Conservation (phyloP, 352 stramenopile species). For the Globisporangium paddicum region DNA sequence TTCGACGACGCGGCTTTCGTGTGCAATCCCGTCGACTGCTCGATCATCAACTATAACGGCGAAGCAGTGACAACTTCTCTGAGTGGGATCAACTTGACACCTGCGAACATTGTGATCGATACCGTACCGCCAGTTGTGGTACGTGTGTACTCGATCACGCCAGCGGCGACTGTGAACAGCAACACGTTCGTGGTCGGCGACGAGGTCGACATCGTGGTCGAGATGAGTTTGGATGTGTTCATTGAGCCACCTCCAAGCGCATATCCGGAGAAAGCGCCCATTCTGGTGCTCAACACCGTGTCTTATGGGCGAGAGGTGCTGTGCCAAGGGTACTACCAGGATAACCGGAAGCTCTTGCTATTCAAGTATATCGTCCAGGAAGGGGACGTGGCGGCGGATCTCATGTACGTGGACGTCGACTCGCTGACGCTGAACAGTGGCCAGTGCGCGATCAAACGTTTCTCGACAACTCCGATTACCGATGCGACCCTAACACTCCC, state of each 20-base stretch:
- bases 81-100: slow-evolving; percentile 29
- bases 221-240: slow-evolving; percentile 71
- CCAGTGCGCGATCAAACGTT: slow-evolving; percentile 74
- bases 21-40: slow-evolving; percentile 35
- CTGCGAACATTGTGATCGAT: slow-evolving; percentile 51
- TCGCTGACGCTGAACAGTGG: slow-evolving; percentile 75
- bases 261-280: slow-evolving; percentile 69
- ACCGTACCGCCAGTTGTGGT: slow-evolving; percentile 53
- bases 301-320: slow-evolving; percentile 40
- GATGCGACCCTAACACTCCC: slow-evolving; percentile 62
- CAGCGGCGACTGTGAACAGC: slow-evolving; percentile 44
- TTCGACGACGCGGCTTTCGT: slow-evolving; percentile 44
- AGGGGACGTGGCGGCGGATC: slow-evolving; percentile 42
- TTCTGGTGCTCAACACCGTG: slow-evolving; percentile 58
- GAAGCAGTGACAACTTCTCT: slow-evolving; percentile 34
- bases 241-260: slow-evolving; percentile 68
- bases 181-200: slow-evolving; percentile 76
- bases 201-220: slow-evolving; percentile 69
- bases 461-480: slow-evolving; percentile 72
- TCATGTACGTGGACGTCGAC: slow-evolving; percentile 50
- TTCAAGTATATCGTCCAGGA: slow-evolving; percentile 69
- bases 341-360: slow-evolving; percentile 48
- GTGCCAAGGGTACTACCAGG: slow-evolving; percentile 54
- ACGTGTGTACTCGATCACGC: slow-evolving; percentile 56
- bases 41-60: slow-evolving; percentile 73